Evolutionary conservation across 768 basidiomycete genomes (phyloP), one percentile per base, ranked within the genome.

Genomic region (Rhizopogon vulgaris): DNA sequence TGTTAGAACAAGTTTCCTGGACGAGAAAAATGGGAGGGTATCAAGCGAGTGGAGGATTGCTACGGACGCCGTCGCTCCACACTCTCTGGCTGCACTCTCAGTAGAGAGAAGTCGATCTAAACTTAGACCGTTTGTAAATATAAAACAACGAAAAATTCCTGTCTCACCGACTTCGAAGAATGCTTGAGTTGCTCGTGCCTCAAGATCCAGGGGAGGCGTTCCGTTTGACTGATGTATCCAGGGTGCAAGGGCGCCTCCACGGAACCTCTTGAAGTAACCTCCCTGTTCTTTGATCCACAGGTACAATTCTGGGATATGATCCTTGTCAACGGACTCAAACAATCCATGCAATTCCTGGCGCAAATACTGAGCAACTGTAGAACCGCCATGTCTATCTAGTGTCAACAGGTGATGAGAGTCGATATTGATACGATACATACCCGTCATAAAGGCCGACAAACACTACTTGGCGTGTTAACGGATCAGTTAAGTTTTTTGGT

Each of bases 401-500:
- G 14, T 40, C 38, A 42, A 56, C 52, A 53, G 51, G 22, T 27
- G 6, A 25, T 14, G 6, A 10, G 47, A 8, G n/a, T 18, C 22
- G 37, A 38, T 45, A 14, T 52, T 42, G 7, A 46, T 28, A 40
- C n/a, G 32, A 28, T 48, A 65, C 78, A 52, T 60, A 90, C 90
- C 94, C 94, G 53, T 96, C 94, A 65, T 93, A 96, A 52, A 96
- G 85, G 28, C 93, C 94, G 36, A 92, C 81, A 59, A 90, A 93
- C 5, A 91, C 77, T 6, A 84, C 87, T 66, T 96, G 91, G 27
- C 80, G 71, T 1, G 88, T 77, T 18, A 90, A 71, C 6, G 76
- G 70, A 32, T 83, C 74, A 1, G 74, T 76, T 8, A 80, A 71
- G 25, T 58, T 60, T 25, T 74, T 65, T 1, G 87, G 83, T 56